Conservation (phyloP, 805 yeast species). For the Suhomyces pyralidae region DNA sequence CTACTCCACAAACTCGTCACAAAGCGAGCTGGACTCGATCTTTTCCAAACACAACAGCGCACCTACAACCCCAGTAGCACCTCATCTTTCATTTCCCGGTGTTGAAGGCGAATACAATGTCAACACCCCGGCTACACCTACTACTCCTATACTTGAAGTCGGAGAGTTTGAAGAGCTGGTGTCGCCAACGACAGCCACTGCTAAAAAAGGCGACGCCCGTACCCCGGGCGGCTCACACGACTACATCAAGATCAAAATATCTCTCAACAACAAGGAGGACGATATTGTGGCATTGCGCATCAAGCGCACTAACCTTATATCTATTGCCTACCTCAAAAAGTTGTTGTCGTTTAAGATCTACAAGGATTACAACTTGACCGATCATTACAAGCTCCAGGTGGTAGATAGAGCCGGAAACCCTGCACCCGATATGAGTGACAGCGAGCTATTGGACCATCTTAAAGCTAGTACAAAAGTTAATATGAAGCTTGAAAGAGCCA, state of each 20-base stretch:
- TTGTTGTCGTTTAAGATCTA: conserved; percentile 28
- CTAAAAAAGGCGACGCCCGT: neutral
- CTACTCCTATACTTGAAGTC: conserved; percentile 13
- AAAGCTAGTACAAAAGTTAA: conserved; percentile 21
- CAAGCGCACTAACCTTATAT: conserved; percentile 19
- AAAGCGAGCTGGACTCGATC: conserved; percentile 11
- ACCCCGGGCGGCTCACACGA: conserved; percentile 1
- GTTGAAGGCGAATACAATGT: conserved; percentile 1
- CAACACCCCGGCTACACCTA: conserved; percentile 8
- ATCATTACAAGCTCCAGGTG: conserved; percentile 25
- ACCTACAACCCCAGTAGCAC: conserved; percentile 6
- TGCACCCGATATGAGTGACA: conserved; percentile 13
- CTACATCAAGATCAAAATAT: conserved; percentile 25
- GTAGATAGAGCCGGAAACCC: conserved; percentile 8
- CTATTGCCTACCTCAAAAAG: conserved; percentile 26
- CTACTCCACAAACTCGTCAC: conserved; percentile 8
- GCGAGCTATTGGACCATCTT: conserved; percentile 15
- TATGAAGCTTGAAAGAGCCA: conserved; percentile 20
- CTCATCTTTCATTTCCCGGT: neutral
- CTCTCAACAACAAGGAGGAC: conserved; percentile 23
- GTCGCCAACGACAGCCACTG: neutral
- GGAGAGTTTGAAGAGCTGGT: conserved; percentile 6
- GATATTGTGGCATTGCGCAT: conserved; percentile 30
- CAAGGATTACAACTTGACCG: conserved; percentile 24
- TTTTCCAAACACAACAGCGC: conserved; percentile 8